Percentiles rank a stretch among this genome's conserved stretches.
Conservation (phyloP, 176 grass and related monocot genomes). For the Eleusine coracana region DNA sequence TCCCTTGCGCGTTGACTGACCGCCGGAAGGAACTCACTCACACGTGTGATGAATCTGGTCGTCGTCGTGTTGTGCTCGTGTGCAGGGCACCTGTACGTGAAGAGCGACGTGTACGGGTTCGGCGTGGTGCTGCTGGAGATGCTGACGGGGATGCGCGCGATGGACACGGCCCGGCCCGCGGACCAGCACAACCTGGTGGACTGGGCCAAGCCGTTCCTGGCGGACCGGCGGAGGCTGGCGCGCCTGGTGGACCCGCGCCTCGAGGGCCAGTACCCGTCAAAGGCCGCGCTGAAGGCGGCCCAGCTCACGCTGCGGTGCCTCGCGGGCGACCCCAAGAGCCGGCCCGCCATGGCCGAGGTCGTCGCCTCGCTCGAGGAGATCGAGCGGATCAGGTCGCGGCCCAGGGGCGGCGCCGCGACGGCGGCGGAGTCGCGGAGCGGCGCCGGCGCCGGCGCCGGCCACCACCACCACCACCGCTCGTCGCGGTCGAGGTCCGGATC, state of each 20-base stretch:
- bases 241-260: slow-evolving; percentile 65
- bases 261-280: slow-evolving; percentile 64
- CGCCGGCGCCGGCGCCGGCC: no score
- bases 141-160: slow-evolving; percentile 63
- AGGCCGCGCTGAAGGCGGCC: slow-evolving; percentile 42
- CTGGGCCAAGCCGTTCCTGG: slow-evolving; percentile 43
- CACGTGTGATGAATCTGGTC: background rate
- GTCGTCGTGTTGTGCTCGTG: slow-evolving; percentile 48
- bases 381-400: slow-evolving; percentile 36
- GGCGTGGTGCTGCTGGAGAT: slow-evolving; percentile 85
- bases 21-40: no score
- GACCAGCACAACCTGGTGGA: slow-evolving; percentile 62
- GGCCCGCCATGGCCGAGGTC: slow-evolving; percentile 51
- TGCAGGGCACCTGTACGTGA: slow-evolving; percentile 79
- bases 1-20: background rate
- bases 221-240: slow-evolving; percentile 52
- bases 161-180: slow-evolving; percentile 49
- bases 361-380: slow-evolving; percentile 44
- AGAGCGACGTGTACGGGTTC: slow-evolving; percentile 84
- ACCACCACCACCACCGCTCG: background rate
- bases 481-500: background rate
- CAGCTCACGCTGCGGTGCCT: slow-evolving; percentile 65
- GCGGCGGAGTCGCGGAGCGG: no score
- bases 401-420: background rate
- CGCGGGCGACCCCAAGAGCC: slow-evolving; percentile 44